Evolutionary conservation across 2,329 filamentous ascomycete genomes (phyloP).

Genomic region (Ampelomyces quisqualis): DNA sequence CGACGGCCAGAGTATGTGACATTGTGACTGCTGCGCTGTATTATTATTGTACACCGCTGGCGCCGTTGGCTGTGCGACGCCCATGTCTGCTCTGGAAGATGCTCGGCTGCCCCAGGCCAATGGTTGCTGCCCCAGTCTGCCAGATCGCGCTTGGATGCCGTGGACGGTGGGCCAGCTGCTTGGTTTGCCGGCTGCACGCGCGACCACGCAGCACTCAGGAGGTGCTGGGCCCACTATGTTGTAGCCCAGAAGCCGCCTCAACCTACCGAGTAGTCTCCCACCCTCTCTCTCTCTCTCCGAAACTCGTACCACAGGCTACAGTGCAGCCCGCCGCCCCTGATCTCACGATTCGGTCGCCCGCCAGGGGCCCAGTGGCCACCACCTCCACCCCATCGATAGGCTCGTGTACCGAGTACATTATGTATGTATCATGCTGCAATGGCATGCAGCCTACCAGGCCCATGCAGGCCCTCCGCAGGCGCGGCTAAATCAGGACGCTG

Average conservation of each 20-base stretch:
- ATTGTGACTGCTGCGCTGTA: too few relatives aligned
- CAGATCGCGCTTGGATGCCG: constrained; percentile 38
- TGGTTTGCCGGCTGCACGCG: constrained; percentile 36
- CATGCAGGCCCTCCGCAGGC: constrained; percentile 25
- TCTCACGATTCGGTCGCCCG: constrained; percentile 16
- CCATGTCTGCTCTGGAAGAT: constrained; percentile 39
- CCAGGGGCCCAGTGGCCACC: constrained; percentile 4
- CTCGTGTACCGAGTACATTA: constrained; percentile 16
- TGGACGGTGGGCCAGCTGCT: constrained; percentile 35
- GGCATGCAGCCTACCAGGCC: constrained; percentile 11
- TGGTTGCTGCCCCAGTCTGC: constrained; percentile 20
- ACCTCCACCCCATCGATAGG: constrained; percentile 6
- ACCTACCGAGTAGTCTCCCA: constrained; percentile 18
- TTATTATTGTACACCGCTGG: too few relatives aligned
- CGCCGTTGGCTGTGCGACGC: constrained; percentile 38
- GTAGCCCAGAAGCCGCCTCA: constrained; percentile 12
- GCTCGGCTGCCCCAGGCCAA: constrained; percentile 30
- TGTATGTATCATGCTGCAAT: too few relatives aligned
- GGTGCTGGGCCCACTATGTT: too few relatives aligned
- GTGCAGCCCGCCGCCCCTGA: constrained; percentile 28
- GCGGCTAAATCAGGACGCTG: constrained; percentile 39
- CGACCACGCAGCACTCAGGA: constrained; percentile 28
- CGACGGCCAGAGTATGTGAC: too few relatives aligned
- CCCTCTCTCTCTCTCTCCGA: constrained; percentile 31
- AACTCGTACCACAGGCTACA: constrained; percentile 36